A percentile compares a stretch with the other conserved stretches of the same genome.
phyloP scores from a whole-genome alignment of 2,329 filamentous ascomycete genomes.

The Diplodia sapinea region DNA sequence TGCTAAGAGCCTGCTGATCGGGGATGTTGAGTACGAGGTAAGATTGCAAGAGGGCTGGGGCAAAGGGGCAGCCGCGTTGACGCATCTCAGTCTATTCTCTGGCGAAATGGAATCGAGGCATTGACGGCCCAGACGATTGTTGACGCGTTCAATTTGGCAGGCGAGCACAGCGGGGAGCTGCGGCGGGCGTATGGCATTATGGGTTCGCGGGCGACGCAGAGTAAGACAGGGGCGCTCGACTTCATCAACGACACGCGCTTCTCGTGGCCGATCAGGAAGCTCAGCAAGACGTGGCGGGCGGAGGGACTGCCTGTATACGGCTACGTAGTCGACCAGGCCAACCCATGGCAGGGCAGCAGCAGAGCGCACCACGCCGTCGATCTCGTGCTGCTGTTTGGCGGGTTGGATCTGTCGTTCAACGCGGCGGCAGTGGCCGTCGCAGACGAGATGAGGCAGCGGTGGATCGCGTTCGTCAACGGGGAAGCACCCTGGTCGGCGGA shows the following conservation, averaged over 20 bases:
- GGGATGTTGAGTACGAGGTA: conserved; percentile 51
- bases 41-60: neutral
- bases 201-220: conserved; percentile 47
- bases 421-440: conserved; percentile 44
- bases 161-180: conserved; percentile 43
- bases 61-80: neutral
- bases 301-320: conserved; percentile 44
- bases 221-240: conserved; percentile 50
- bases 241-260: conserved; percentile 47
- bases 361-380: conserved; percentile 57
- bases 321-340: conserved; percentile 54
- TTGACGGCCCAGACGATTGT: conserved; percentile 45
- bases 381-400: conserved; percentile 53
- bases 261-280: conserved; percentile 38
- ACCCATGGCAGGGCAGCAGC: conserved; percentile 56
- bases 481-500: conserved; percentile 46
- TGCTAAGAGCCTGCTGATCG: conserved; percentile 49
- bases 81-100: conserved; percentile 49
- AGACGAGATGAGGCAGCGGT: conserved; percentile 48
- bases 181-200: conserved; percentile 50
- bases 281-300: conserved; percentile 33
- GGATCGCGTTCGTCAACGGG: conserved; percentile 50
- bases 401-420: conserved; percentile 47
- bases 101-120: conserved; percentile 52
- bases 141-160: conserved; percentile 43